Percentiles rank a stretch among this genome's conserved stretches.
These are phyloP conservation scores for Moricandia arvensis DNA, from an alignment of 345 rosid genomes.

Conservation along the genomic window DNA sequence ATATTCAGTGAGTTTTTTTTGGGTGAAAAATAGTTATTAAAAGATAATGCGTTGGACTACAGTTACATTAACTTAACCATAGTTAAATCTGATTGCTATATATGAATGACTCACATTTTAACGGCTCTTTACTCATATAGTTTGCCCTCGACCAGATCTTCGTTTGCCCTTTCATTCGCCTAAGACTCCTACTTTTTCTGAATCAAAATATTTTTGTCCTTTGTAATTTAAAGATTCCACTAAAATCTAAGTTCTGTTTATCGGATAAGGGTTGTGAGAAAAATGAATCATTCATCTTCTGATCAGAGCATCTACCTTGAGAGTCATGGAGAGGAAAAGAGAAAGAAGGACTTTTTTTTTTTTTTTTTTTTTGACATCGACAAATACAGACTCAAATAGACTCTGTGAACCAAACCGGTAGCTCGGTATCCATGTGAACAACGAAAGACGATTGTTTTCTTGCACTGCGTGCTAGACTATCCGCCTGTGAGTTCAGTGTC, in stretches of 20 bases:
- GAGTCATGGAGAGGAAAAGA: constrained; percentile 72
- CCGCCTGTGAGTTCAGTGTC: too few relatives aligned
- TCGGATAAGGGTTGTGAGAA: constrained; percentile 23
- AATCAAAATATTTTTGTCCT: constrained; percentile 6
- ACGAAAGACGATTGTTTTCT: too few relatives aligned
- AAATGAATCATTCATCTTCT: constrained; percentile 80
- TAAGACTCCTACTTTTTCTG: constrained; percentile 27
- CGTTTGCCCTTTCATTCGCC: constrained; percentile 34
- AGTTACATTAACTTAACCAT: constrained; percentile 33
- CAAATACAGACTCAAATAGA: too few relatives aligned
- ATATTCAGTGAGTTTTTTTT: neutral
- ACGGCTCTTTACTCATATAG: constrained; percentile 30
- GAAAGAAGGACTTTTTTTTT: too few relatives aligned
- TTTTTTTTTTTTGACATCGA: too few relatives aligned
- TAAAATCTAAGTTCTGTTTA: constrained; percentile 13
- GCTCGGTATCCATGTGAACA: too few relatives aligned
- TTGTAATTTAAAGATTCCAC: neutral
- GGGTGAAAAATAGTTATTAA: too few relatives aligned
- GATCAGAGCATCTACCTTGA: constrained; percentile 85
- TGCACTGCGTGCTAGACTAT: too few relatives aligned
- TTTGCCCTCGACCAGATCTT: constrained; percentile 26
- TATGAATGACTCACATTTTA: constrained; percentile 38
- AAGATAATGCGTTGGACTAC: constrained; percentile 13
- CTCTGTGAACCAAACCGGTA: too few relatives aligned
- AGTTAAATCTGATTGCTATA: constrained; percentile 26